Evolutionary conservation across 2,329 filamentous ascomycete species (phyloP).

Genomic region (Fusarium agapanthi): DNA sequence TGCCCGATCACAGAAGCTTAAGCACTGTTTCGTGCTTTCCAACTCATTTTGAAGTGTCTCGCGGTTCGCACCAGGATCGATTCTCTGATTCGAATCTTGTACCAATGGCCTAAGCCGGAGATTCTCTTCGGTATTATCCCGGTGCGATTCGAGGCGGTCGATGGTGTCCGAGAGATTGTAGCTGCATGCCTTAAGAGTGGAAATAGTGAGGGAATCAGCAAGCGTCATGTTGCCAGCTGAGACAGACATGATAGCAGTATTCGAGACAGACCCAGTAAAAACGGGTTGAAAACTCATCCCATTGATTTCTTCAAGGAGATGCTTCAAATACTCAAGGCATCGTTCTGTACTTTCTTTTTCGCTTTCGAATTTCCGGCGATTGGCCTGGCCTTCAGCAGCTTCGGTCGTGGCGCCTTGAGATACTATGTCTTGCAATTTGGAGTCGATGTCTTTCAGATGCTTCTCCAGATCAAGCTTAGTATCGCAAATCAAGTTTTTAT

Average conservation of each 20-base stretch:
- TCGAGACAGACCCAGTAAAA: background rate
- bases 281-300: conserved; percentile 1
- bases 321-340: conserved; percentile 3
- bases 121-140: background rate
- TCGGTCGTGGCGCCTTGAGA: background rate
- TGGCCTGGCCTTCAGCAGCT: background rate
- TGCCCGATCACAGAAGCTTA: conserved; percentile 6
- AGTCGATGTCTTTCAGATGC: conserved; percentile 10
- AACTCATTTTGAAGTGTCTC: conserved; percentile 4
- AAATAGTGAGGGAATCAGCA: conserved; percentile 13
- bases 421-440: conserved; percentile 7
- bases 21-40: conserved; percentile 19
- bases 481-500: conserved; percentile 32
- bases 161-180: background rate
- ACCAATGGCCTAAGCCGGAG: background rate
- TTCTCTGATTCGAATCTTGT: background rate
- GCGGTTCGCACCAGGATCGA: background rate
- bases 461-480: conserved; percentile 33
- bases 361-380: background rate
- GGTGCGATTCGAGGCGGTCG: background rate
- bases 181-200: conserved; percentile 1
- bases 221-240: background rate
- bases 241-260: background rate
- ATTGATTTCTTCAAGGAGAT: background rate
- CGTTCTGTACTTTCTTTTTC: conserved; percentile 17